Evolutionary conservation across 495 filamentous ascomycete genomes (phyloP).

Genomic region (Xylaria bambusicola): DNA sequence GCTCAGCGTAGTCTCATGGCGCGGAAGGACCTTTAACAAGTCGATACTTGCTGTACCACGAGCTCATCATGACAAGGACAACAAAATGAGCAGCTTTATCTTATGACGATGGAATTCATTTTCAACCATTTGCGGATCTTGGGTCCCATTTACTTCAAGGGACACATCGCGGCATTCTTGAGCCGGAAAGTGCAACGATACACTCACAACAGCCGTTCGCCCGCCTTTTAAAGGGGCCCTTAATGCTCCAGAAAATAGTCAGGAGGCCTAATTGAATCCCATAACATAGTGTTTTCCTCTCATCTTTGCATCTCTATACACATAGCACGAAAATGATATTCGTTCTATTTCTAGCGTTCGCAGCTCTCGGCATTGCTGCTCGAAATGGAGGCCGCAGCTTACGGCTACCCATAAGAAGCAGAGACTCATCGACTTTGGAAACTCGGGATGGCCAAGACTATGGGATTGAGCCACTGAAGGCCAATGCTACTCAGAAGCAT

Average conservation of each 20-base stretch:
- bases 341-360: neutral
- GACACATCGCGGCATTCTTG: neutral
- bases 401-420: constrained; percentile 10
- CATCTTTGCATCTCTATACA: neutral
- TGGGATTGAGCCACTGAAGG: constrained; percentile 7
- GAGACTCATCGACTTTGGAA: neutral
- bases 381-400: constrained; percentile 5
- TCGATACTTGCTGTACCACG: neutral
- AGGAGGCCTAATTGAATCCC: neutral
- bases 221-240: constrained; percentile 8
- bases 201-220: neutral
- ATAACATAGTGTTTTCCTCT: neutral
- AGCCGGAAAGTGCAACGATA: constrained; percentile 1
- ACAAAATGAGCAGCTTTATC: constrained; percentile 1
- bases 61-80: neutral
- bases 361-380: constrained; percentile 9
- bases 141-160: neutral
- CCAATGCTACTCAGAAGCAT: constrained; percentile 12
- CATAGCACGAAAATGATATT: constrained; percentile 14
- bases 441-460: constrained; percentile 5
- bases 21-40: neutral
- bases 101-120: neutral
- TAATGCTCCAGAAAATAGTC: neutral
- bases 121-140: neutral
- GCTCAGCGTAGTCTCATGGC: neutral